Percentiles rank a stretch among this genome's conserved stretches.
phyloP scores from a whole-genome alignment of 306 rosid genomes.

The Castanea crenata region DNA sequence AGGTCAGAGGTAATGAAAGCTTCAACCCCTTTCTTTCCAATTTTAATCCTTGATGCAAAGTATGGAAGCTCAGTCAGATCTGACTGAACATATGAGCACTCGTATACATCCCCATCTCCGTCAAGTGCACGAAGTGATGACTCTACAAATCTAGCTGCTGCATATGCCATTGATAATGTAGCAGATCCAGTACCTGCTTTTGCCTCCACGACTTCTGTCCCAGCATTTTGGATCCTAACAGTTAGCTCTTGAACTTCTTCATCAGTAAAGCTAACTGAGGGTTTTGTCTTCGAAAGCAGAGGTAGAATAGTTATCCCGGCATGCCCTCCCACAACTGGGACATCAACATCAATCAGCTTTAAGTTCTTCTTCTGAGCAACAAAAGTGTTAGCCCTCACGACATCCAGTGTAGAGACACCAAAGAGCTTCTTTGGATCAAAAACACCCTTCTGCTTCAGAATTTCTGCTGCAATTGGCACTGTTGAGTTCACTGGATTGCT shows the following conservation, averaged over 20 bases:
- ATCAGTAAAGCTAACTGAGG: slow-evolving; percentile 64
- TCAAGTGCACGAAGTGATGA: slow-evolving; percentile 93
- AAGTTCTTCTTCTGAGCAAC: slow-evolving; percentile 91
- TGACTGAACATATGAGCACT: slow-evolving; percentile 80
- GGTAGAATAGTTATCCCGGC: slow-evolving; percentile 97
- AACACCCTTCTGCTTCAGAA: slow-evolving; percentile 84
- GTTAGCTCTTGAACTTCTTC: slow-evolving; percentile 79
- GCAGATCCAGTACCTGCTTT: slow-evolving; percentile 99
- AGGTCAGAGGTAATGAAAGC: slow-evolving; percentile 79
- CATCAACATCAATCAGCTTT: slow-evolving; percentile 93
- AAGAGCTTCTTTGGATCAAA: slow-evolving; percentile 93
- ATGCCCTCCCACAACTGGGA: slow-evolving; percentile 94
- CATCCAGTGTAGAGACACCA: slow-evolving; percentile 93
- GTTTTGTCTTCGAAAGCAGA: slow-evolving; percentile 77
- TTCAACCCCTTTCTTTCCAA: slow-evolving; percentile 87
- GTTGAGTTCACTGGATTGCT: slow-evolving; percentile 98
- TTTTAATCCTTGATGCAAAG: slow-evolving; percentile 92
- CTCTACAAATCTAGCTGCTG: slow-evolving; percentile 96
- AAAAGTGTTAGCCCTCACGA: slow-evolving; percentile 97
- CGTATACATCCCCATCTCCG: slow-evolving; percentile 93
- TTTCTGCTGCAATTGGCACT: slow-evolving; percentile 87
- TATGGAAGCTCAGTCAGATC: slow-evolving; percentile 88
- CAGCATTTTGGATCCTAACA: slow-evolving; percentile 88
- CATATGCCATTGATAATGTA: slow-evolving; percentile 98
- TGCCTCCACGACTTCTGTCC: slow-evolving; percentile 98